A percentile compares a stretch with the other conserved stretches of the same genome.
Conservation (phyloP, 2,329 filamentous ascomycete species). For the Alternaria infectoria region DNA sequence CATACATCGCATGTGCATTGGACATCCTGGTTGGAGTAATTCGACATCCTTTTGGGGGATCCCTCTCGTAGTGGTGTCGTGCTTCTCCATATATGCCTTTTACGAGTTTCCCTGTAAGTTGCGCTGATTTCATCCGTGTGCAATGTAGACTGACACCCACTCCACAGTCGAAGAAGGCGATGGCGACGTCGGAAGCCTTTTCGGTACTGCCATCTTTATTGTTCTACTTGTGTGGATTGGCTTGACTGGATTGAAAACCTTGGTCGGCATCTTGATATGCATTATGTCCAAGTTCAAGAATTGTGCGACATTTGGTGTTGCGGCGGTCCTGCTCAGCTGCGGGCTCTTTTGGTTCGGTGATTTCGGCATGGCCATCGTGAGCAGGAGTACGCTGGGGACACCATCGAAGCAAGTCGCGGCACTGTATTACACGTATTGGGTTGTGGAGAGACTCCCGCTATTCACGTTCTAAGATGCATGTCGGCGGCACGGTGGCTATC, state of each 20-base stretch:
- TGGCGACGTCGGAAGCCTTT: not conserved
- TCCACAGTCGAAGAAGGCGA: not conserved
- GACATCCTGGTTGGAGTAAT: not conserved
- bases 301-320: not conserved
- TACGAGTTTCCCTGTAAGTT: conserved; percentile 10
- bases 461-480: not conserved
- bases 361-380: conserved; percentile 3
- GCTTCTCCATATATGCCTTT: conserved; percentile 8
- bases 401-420: not conserved
- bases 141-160: not conserved
- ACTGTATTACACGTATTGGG: conserved; percentile 4
- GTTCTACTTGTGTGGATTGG: not conserved
- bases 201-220: not conserved
- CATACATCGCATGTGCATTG: not conserved
- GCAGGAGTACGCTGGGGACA: not conserved
- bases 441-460: conserved; percentile 2
- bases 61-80: not conserved
- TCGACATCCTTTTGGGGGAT: not conserved
- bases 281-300: not conserved
- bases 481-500: not conserved
- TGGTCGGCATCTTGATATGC: not conserved
- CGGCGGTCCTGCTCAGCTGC: conserved; percentile 1
- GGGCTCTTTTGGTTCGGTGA: not conserved
- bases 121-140: not conserved
- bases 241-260: not conserved